Base-by-base conservation (phyloP, 2,329 filamentous ascomycete genomes). In the Penicillium aurantiogriseum region DNA sequence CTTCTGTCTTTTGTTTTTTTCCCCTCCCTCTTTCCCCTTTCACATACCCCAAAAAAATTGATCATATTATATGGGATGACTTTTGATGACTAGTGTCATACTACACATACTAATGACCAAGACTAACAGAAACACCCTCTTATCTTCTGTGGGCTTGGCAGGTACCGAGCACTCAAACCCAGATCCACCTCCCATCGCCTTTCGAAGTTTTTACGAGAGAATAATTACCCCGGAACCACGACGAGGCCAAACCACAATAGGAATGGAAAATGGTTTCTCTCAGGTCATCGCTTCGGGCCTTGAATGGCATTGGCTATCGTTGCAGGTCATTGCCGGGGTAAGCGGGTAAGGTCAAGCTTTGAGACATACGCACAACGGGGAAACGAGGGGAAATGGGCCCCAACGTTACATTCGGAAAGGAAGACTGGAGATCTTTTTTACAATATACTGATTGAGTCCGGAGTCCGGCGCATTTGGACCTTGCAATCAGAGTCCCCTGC, bases 151-250 rank as follows among this genome's bases (percentile, higher is more conserved):
- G 40, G 50, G 45, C 50, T 45, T 57, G 47, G 60, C 49, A 43
- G 19, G 27, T n/a, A 46, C 19, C 49, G 21, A 54, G 47, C 31
- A 53, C 42, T 31, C 33, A 44, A n/a, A 27, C 39, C 2, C 53
- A 43, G 63, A 64, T 66, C 64, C 64, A 66, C 36, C 36, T 19
- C n/a, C 9, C 36, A 39, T 39, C 4, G 8, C 9, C 9, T 21
- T 10, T 39, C n/a, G n/a, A 39, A 11, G 19, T 39, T 36, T 11
- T 39, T 39, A 39, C 64, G 64, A 66, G 64, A 67, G 60, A 63
- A 45, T 57, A 66, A 66, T 65, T 66, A 67, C 63, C 64, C 64
- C 63, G 38, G 64, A 67, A 36, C 36, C 19, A 40, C 29, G 36
- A 23, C 27, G 17, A 54, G 42, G 39, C 49, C 40, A 51, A 15